Evolutionary conservation across 78 protist genomes (phyloP), one percentile per base, ranked within the genome.

Genomic region (Dictyostelium capitatum): DNA sequence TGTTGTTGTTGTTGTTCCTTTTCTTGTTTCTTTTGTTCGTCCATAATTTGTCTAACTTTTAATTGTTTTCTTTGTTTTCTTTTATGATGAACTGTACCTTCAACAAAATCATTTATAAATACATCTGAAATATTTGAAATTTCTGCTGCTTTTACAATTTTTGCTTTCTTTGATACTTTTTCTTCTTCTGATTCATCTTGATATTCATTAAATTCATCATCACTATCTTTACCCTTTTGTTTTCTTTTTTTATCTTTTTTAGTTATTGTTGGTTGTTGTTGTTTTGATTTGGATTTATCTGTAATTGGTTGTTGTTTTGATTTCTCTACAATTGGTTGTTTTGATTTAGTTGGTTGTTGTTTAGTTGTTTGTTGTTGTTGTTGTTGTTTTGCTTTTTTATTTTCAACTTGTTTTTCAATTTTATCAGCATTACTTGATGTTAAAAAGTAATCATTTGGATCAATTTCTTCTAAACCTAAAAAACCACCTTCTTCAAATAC

Each of bases 401-500:
- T 50, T 47, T 74, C 8, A 12, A 48, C 14, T 75, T 72, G 25
- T 46, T 72, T 30, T 72, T 72, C 79, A 72, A 46, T 72, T 72
- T 46, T 32, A 25, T 72, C 43, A 4, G 20, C 53, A 32, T 72
- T 72, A 3, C 43, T 43, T 41, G 20, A 20, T 0, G 79, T 72
- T 43, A 46, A 46, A 43, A 82, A 67, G 47, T 53, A 82, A 30
- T 82, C 89, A 32, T 30, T 67, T 57, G 79, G 62, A 67, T 82
- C 89, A 65, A 82, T 82, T 54, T 82, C 89, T 67, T 82, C 89
- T 15, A 82, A 73, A 8, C 53, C 77, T 30, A 57, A 82, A 51
- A 82, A 57, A 50, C 89, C 89, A 82, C 78, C 59, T 37, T 82
- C 80, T n/a, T 57, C 62, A 82, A 75, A 75, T 12, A 48, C 15